Percentiles rank a stretch among this genome's conserved stretches.
These are phyloP conservation scores for Cyclostephanos tholiformis DNA, from an alignment of 108 stramenopile species.

Conservation along the genomic window DNA sequence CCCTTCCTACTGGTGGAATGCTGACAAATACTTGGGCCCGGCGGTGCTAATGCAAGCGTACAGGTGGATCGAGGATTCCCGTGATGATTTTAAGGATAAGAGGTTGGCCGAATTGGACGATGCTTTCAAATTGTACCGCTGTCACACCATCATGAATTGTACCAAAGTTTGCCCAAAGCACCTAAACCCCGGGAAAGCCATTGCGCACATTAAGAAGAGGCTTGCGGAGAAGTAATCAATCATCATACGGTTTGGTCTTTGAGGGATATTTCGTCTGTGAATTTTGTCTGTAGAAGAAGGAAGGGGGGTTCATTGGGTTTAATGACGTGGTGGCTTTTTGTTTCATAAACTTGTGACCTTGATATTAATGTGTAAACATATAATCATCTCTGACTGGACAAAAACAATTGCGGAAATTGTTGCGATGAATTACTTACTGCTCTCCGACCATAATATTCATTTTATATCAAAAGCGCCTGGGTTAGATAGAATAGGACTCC, in stretches of 20 bases:
- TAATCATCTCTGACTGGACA: too few species aligned
- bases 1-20: constrained; percentile 99
- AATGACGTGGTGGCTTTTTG: too few species aligned
- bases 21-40: constrained; percentile 96
- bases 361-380: too few species aligned
- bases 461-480: too few species aligned
- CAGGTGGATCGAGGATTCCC: constrained; percentile 96
- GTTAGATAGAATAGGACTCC: too few species aligned
- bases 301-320: neutral
- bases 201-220: constrained; percentile 97
- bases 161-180: constrained; percentile 98
- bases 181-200: constrained; percentile 99
- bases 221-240: constrained; percentile 58
- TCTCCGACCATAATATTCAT: too few species aligned
- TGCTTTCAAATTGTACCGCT: constrained; percentile 95
- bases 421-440: too few species aligned
- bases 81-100: constrained; percentile 89
- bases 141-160: constrained; percentile 99
- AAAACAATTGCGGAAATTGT: too few species aligned
- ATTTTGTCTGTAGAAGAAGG: neutral
- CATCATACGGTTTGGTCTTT: neutral
- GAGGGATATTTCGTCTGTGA: neutral
- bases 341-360: too few species aligned
- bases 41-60: constrained; percentile 98
- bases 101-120: constrained; percentile 94